Percentiles rank a stretch among this genome's conserved stretches.
These are phyloP conservation scores for Triticum timopheevii DNA, from an alignment of 176 grass and related monocot species.

Conservation along the genomic window DNA sequence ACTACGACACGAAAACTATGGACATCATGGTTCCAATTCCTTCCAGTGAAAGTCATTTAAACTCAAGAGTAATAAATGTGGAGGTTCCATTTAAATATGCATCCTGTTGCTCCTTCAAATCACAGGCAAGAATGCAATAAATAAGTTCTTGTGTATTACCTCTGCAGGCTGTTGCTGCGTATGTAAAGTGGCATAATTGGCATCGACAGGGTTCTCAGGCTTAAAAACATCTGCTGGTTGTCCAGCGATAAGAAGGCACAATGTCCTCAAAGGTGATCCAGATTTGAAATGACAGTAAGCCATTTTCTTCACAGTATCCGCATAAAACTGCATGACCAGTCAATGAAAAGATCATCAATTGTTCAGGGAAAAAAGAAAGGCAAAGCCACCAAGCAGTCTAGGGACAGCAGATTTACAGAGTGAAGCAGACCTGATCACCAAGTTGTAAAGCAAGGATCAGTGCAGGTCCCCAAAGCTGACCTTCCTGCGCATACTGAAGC, in stretches of 20 bases:
- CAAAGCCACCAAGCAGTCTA: not conserved
- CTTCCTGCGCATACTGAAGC: slow-evolving; percentile 82
- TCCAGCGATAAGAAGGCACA: slow-evolving; percentile 97
- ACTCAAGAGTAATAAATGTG: not conserved
- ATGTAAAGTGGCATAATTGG: slow-evolving; percentile 39
- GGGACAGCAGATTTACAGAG: not conserved
- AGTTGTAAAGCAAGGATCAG: slow-evolving; percentile 91
- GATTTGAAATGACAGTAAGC: slow-evolving; percentile 68
- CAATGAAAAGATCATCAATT: slow-evolving; percentile 15
- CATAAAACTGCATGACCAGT: slow-evolving; percentile 79
- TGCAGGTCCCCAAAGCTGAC: slow-evolving; percentile 92
- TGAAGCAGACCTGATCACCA: slow-evolving; percentile 69
- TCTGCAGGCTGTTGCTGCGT: slow-evolving; percentile 43
- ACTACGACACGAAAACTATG: not conserved
- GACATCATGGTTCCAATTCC: not conserved
- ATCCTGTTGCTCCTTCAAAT: not conserved
- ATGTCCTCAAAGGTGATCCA: slow-evolving; percentile 85
- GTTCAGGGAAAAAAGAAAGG: slow-evolving; percentile 3
- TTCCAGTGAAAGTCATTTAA: slow-evolving; percentile 4
- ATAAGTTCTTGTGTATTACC: slow-evolving; percentile 42
- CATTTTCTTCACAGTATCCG: slow-evolving; percentile 97
- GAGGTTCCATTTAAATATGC: not conserved
- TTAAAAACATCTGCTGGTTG: slow-evolving; percentile 91
- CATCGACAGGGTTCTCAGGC: slow-evolving; percentile 32
- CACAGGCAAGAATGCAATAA: not conserved